Base-by-base conservation (phyloP, 257 asterid genomes). In the Handroanthus guayacan region DNA sequence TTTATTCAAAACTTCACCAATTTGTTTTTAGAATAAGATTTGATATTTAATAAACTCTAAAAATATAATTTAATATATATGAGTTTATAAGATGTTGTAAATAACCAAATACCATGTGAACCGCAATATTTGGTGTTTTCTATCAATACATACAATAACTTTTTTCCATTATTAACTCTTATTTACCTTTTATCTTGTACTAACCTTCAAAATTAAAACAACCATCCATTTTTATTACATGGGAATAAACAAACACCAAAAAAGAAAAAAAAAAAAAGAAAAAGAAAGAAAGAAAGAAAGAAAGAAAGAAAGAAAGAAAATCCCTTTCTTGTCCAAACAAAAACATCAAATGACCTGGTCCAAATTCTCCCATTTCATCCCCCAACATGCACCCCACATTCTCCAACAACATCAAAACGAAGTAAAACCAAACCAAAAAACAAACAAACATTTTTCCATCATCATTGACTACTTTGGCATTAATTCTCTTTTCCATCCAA, bases 331-430 rank as follows among this genome's bases (percentile, higher is more conserved):
- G n/a, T n/a, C n/a, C n/a, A n/a, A n/a, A n/a, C n/a, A n/a, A n/a
- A n/a, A 48, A 6, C 11, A 69, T 43, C 69, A 18, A 62, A 52
- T 75, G 73, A 77, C 41, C 69, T 55, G 75, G 44, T 62, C 75
- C 77, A 10, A 67, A 55, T 71, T 60, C 68, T 41, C 67, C 36
- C 45, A 78, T 62, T 61, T 11, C 80, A 72, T 62, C 60, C 81
- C 71, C 73, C 20, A 75, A 82, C 89, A 85, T 75, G 85, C 85
- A 82, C 80, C 87, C 87, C 87, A 82, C 89, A 81, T 85, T 74
- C 62, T 67, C 77, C 75, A 77, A 45, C 85, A 72, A 67, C 56
- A n/a, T 67, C 83, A 76, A 67, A 43, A 66, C 61, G 75, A 47
- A 13, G 44, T 17, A 52, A 68, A 85, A 67, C 52, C 10, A 56